Base-by-base conservation (phyloP, 495 filamentous ascomycete species). In the Lepidopterella palustris region DNA sequence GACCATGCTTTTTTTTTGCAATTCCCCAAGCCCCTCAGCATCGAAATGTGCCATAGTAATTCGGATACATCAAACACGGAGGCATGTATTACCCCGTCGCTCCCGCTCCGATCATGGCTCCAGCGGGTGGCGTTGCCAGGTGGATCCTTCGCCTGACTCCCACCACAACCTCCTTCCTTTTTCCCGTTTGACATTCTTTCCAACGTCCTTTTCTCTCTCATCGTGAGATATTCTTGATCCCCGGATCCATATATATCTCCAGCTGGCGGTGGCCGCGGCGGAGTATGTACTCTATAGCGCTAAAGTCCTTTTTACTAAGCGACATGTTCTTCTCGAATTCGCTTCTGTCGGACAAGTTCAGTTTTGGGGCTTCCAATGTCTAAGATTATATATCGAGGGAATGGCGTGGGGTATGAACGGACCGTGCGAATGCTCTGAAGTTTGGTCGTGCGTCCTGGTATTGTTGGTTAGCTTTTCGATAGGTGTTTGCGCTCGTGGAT, bases 241-340 rank as follows among this genome's bases (percentile, higher is more conserved):
- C 88, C 23, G 90, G 85, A 5, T 84, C 82, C 18, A 86, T 83
- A 73, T 95, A 97, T 56, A 85, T 82, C 53, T 96, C 91, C 24
- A 98, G 74, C 72, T 97, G 91, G 53, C 88, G 82, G 28, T 83
- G 79, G 39, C 93, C 93, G 69, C 88, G 92, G 47, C 92, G 82
- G 28, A 98, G 69, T 3, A 97, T 76, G 74, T 88, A 95, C 72
- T 98, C 93, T 59, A 98, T 85, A 2, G 91, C 82, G 45, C 74
- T 74, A 72, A 97, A 97, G 70, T 97, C 90, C 70, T 88, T 92
- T 74, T 89, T 96, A 72, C 86, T 84, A 32, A 97, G 68, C 21
- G 70, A 68, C 2, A 83, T 67, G 66, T 90, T 77, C 66, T 87
- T 86, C 47, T 84, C 74, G 64, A 98, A 98, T 64, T 96, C 90